A percentile compares a stretch with the other conserved stretches of the same genome.
These are phyloP conservation scores for Ramaria sp. DNA, from an alignment of 768 basidiomycete genomes.

Conservation along the genomic window DNA sequence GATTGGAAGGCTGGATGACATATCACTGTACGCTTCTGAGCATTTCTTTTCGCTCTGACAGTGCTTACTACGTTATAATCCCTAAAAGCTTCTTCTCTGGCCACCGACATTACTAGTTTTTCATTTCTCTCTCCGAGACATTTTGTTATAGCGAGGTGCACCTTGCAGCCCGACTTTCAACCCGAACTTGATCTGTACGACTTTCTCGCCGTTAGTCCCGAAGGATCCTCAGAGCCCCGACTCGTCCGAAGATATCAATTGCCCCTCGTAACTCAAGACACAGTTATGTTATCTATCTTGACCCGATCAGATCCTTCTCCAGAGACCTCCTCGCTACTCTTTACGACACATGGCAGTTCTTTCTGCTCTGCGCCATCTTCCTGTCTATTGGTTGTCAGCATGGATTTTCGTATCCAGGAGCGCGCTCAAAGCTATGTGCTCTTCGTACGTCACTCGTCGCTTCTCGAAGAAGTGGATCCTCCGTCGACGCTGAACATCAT, in stretches of 20 bases:
- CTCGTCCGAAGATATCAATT: conserved; percentile 1
- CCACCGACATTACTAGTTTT: conserved; percentile 13
- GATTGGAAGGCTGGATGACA: conserved; percentile 51
- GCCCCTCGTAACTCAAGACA: not conserved
- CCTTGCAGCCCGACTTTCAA: not conserved
- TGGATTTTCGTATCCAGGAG: not conserved
- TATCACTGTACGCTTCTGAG: conserved; percentile 35
- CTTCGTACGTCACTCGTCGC: conserved; percentile 31
- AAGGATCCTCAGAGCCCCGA: not conserved
- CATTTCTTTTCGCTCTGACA: not conserved
- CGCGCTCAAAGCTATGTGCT: conserved; percentile 21
- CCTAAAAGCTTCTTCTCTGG: conserved; percentile 1
- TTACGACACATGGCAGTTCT: not conserved
- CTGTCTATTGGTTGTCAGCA: not conserved
- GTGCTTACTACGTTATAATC: not conserved
- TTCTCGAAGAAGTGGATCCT: conserved; percentile 18
- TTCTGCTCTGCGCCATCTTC: not conserved
- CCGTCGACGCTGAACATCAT: conserved; percentile 12
- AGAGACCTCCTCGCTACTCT: not conserved
- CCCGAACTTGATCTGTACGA: conserved; percentile 1
- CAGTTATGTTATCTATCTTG: not conserved
- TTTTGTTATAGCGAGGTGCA: conserved; percentile 12
- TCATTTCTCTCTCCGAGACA: conserved; percentile 18
- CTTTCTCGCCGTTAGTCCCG: not conserved
- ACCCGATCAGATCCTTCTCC: conserved; percentile 7